These are phyloP conservation scores for Quillaja saponaria DNA, from an alignment of 306 rosid genomes.

Conservation along the genomic window DNA sequence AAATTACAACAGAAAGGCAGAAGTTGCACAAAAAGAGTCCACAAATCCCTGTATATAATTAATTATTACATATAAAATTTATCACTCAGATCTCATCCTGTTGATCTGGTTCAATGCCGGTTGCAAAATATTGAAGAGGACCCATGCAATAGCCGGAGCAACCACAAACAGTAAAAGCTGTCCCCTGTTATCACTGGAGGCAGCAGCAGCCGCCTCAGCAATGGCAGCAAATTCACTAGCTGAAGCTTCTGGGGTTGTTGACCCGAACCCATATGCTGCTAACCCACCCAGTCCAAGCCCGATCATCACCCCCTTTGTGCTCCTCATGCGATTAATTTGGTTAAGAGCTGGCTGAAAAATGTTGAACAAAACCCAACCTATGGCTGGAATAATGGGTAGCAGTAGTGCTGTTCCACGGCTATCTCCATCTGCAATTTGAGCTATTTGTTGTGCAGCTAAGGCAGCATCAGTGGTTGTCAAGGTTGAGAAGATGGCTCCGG, in stretches of 20 bases:
- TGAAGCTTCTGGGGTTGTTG: conserved; percentile 48
- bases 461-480: conserved; percentile 60
- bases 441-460: conserved; percentile 76
- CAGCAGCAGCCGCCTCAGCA: conserved; percentile 62
- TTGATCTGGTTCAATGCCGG: conserved; percentile 93
- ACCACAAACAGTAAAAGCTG: conserved; percentile 75
- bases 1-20: too few species aligned
- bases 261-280: conserved; percentile 46
- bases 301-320: conserved; percentile 51
- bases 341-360: conserved; percentile 86
- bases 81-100: conserved; percentile 73
- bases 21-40: too few species aligned
- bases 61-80: too few species aligned
- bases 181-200: conserved; percentile 59
- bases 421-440: conserved; percentile 74
- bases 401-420: conserved; percentile 75
- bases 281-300: conserved; percentile 74
- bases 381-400: conserved; percentile 72
- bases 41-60: too few species aligned
- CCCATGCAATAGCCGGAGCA: conserved; percentile 83
- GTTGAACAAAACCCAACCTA: conserved; percentile 94
- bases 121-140: conserved; percentile 77
- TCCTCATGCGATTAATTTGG: conserved; percentile 74
- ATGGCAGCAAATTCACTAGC: conserved; percentile 57
- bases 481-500: conserved; percentile 73